Conservation (phyloP, 2,329 filamentous ascomycete genomes). For the Cladosporium sphaerospermum region DNA sequence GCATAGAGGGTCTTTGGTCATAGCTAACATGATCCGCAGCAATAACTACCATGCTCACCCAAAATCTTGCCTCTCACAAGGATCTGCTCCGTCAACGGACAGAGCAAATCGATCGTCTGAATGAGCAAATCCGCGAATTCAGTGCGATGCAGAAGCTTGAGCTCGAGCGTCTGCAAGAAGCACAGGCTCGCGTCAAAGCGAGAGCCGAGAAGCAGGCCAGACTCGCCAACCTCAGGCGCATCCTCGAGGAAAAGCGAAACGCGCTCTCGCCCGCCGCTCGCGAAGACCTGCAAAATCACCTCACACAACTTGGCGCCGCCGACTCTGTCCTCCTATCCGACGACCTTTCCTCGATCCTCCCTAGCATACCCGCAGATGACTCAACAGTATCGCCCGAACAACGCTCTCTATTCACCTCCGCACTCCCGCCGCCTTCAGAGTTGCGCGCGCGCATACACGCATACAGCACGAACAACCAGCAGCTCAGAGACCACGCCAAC, state of each 20-base stretch:
- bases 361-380: background rate
- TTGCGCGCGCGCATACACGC: constrained; percentile 65
- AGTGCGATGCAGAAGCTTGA: constrained; percentile 74
- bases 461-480: constrained; percentile 62
- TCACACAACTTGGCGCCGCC: background rate
- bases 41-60: constrained; percentile 74
- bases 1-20: too few species aligned
- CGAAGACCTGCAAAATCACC: constrained; percentile 33
- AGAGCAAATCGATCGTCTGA: constrained; percentile 72
- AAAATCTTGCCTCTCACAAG: constrained; percentile 73
- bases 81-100: constrained; percentile 79
- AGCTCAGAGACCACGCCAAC: constrained; percentile 61
- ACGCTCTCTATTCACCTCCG: constrained; percentile 21
- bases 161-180: constrained; percentile 63
- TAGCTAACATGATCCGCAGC: constrained; percentile 40
- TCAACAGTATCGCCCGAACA: background rate
- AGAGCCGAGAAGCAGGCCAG: constrained; percentile 61
- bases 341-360: background rate
- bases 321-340: constrained; percentile 4
- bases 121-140: constrained; percentile 71
- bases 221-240: constrained; percentile 69
- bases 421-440: constrained; percentile 16
- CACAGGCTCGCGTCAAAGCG: constrained; percentile 60
- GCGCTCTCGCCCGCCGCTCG: constrained; percentile 36
- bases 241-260: constrained; percentile 52